Evolutionary conservation across 345 rosid genomes (phyloP).

Genomic region (Noccaea bulbosa): DNA sequence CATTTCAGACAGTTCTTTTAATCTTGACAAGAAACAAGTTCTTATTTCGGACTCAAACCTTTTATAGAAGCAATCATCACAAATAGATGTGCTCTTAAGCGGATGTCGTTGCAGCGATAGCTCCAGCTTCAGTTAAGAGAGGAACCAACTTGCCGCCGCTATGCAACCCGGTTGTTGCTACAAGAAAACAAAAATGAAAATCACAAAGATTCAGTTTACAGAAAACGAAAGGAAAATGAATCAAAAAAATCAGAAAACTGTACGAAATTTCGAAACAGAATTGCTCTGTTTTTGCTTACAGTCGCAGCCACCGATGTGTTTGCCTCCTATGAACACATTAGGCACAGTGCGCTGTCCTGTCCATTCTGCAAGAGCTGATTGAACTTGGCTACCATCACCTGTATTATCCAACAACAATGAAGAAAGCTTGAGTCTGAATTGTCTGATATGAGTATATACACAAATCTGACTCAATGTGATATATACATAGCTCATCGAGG

Average conservation of each 20-base stretch:
- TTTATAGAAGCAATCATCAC: constrained; percentile 5
- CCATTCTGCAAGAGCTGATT: constrained; percentile 66
- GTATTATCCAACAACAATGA: not conserved
- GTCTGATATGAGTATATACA: not conserved
- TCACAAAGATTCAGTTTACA: not conserved
- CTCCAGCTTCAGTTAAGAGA: constrained; percentile 78
- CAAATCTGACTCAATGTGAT: not conserved
- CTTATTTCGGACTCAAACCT: constrained; percentile 19
- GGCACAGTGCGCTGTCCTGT: constrained; percentile 78
- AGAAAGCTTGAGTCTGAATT: not conserved
- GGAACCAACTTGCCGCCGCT: constrained; percentile 67
- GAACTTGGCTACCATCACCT: constrained; percentile 74
- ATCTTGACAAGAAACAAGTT: constrained; percentile 21
- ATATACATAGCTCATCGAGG: not conserved
- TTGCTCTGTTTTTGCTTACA: constrained; percentile 40
- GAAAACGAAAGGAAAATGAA: not conserved
- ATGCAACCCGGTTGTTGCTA: constrained; percentile 66
- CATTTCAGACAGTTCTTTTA: not conserved
- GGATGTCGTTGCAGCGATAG: constrained; percentile 51
- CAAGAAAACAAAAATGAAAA: constrained; percentile 14
- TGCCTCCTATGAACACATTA: constrained; percentile 73
- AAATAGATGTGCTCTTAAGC: constrained; percentile 33
- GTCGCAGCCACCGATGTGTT: constrained; percentile 88
- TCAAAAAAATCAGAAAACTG: not conserved
- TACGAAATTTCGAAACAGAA: not conserved